Base-by-base conservation (phyloP, 1,139 yeast species). In the Taiozyma sp. region DNA sequence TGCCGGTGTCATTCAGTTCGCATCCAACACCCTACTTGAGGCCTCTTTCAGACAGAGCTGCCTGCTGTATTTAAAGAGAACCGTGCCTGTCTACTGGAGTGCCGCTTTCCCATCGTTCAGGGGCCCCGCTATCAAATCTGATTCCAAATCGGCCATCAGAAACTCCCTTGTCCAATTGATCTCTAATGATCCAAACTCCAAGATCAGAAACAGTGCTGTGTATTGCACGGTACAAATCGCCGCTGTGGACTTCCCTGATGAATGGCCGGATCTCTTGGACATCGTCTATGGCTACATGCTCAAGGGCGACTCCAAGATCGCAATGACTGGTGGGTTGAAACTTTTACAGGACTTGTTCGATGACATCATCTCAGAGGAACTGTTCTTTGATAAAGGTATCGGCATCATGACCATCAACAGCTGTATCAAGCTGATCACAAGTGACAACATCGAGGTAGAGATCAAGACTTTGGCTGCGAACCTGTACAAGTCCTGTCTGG, bases 241-340 rank as follows among this genome's bases (percentile, higher is more conserved):
- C 1, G 87, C 89, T 1, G 87, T 85, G 1, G 99, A 93, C 63
- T 92, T 81, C 64, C 99, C 99, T 0, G 98, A 93, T 62, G 96
- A 90, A 64, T 93, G 98, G 98, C 96, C 97, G 0, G 77, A 75
- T 32, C 72, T 93, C 46, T 65, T 92, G 52, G 69, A 71, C 22
- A 63, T 68, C 14, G 65, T 87, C 47, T 80, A 81, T 61, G 61
- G 66, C 22, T 69, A 73, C 47, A 62, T 74, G 36, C 53, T 66
- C 13, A 69, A 80, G 5, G 65, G 69, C 38, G 65, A 70, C 13
- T 36, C 47, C 30, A 58, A 73, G 53, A 54, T 55, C 50, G 60
- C 70, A 66, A 48, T 81, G 36, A 69, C 84, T 43, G 96, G 96
- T 9, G 90, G 92, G 0, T 68, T 92, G 51, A 68, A 79, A 2